A percentile compares a stretch with the other conserved stretches of the same genome.
Evolutionary conservation across 2,329 filamentous ascomycete species (phyloP).

Genomic region (Magnaporthiopsis rhizophila): DNA sequence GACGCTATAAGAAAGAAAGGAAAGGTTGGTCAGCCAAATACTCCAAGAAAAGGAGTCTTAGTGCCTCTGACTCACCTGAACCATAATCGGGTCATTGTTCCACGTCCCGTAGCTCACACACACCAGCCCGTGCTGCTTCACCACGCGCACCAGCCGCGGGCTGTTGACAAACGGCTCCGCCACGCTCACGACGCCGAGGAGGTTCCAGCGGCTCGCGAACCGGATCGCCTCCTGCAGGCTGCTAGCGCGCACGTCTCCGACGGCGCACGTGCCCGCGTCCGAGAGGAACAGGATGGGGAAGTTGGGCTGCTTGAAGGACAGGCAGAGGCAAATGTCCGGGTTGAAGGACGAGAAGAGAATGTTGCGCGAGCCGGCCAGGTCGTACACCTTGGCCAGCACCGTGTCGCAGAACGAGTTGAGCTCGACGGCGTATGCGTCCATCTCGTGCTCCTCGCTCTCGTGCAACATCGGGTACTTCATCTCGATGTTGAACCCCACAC

Average conservation of each 20-base stretch:
- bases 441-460: slow-evolving; percentile 89
- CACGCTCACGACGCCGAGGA: slow-evolving; percentile 84
- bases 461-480: slow-evolving; percentile 99
- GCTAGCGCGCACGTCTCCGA: slow-evolving; percentile 83
- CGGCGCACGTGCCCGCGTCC: slow-evolving; percentile 72
- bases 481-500: slow-evolving; percentile 95
- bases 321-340: slow-evolving; percentile 86
- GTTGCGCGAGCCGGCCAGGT: slow-evolving; percentile 72
- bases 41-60: background rate
- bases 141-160: slow-evolving; percentile 79
- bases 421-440: slow-evolving; percentile 94
- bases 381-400: slow-evolving; percentile 82
- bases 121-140: slow-evolving; percentile 88
- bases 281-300: slow-evolving; percentile 94
- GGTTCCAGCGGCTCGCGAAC: slow-evolving; percentile 90
- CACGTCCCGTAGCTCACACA: slow-evolving; percentile 89
- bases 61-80: slow-evolving; percentile 56
- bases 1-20: slow-evolving; percentile 43
- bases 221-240: slow-evolving; percentile 92
- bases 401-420: slow-evolving; percentile 96
- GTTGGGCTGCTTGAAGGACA: slow-evolving; percentile 94
- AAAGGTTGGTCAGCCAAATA: background rate
- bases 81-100: slow-evolving; percentile 82
- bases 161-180: slow-evolving; percentile 83
- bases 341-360: slow-evolving; percentile 98